Conservation (phyloP, 2,329 filamentous ascomycete species). For the Alternaria atra region DNA sequence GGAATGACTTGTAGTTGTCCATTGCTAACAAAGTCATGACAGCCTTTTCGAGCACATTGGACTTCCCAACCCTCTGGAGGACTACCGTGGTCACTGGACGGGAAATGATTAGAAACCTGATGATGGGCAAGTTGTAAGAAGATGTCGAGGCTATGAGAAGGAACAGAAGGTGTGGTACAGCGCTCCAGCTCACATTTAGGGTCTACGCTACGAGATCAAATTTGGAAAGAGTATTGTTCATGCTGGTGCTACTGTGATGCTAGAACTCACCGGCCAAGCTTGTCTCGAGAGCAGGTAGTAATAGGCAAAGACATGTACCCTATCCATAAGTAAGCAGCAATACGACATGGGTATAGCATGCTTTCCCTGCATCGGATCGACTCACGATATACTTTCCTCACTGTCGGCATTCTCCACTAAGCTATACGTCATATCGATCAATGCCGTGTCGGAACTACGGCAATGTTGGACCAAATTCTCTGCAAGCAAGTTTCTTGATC, state of each 20-base stretch:
- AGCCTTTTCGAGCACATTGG: conserved; percentile 77
- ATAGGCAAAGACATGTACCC: background rate
- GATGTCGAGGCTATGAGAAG: background rate
- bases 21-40: conserved; percentile 1
- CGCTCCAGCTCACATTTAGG: too few relatives aligned
- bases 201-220: background rate
- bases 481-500: background rate
- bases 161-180: background rate
- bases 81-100: conserved; percentile 77
- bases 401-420: background rate
- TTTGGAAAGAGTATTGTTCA: background rate
- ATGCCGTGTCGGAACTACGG: background rate
- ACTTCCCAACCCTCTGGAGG: conserved; percentile 83
- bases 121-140: conserved; percentile 30
- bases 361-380: background rate
- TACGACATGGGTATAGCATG: background rate
- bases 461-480: background rate
- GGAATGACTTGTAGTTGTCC: background rate
- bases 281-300: background rate
- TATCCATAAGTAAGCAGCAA: background rate
- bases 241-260: background rate
- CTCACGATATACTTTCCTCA: background rate
- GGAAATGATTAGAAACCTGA: conserved; percentile 78
- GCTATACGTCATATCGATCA: background rate
- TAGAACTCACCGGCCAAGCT: background rate